Percentiles rank a stretch among this genome's conserved stretches.
Evolutionary conservation across 139 green algal genomes (phyloP).

Genomic region (Closterium sp.): DNA sequence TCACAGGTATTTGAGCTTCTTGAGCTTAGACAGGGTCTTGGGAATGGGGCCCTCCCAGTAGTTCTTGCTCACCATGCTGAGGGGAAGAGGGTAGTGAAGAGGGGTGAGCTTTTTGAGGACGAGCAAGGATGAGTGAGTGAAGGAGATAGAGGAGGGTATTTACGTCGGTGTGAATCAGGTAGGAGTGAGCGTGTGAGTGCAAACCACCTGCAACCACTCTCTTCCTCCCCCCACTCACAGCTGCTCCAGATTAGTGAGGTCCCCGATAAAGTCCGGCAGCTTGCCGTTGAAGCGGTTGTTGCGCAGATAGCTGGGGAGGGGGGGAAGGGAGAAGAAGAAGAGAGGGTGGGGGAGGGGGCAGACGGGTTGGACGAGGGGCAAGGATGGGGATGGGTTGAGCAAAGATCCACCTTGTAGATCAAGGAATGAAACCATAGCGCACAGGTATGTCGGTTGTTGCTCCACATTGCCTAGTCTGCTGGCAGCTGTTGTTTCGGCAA

Average conservation of each 20-base stretch:
- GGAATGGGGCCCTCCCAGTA: neutral
- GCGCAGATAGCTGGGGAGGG: neutral
- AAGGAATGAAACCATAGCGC: too few relatives aligned
- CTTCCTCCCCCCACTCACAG: neutral
- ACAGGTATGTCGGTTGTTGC: too few relatives aligned
- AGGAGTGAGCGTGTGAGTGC: neutral
- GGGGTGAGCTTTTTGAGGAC: too few relatives aligned
- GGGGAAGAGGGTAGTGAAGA: too few relatives aligned
- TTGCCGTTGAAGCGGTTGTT: neutral
- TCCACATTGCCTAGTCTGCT: too few relatives aligned
- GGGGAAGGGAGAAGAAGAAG: neutral
- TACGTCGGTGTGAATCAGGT: too few relatives aligned
- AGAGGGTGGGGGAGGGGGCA: neutral
- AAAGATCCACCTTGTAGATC: too few relatives aligned
- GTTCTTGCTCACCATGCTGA: neutral
- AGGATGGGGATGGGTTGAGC: neutral
- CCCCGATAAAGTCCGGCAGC: neutral
- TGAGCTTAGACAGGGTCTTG: neutral
- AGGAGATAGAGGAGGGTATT: too few relatives aligned
- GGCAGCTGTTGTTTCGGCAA: too few relatives aligned
- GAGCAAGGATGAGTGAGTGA: neutral
- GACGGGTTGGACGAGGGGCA: neutral
- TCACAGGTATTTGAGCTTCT: neutral
- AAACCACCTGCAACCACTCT: too few relatives aligned
- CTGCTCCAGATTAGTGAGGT: neutral